Percentiles rank a stretch among this genome's conserved stretches.
Conservation (phyloP, 441 rosid genomes). For the Arabidopsis hybrid region DNA sequence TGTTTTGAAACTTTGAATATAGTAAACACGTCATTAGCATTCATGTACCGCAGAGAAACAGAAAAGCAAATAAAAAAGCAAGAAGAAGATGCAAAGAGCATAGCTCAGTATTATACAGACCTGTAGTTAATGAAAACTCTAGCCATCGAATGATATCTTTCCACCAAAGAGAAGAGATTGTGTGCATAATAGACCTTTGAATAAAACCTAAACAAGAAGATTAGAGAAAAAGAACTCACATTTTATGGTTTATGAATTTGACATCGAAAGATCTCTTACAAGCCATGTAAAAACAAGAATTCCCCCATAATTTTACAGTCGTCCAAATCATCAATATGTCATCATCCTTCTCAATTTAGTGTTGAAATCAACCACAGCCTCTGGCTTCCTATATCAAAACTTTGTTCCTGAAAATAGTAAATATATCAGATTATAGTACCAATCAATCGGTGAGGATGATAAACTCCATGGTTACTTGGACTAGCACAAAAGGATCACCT, state of each 20-base stretch:
- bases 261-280: conserved; percentile 27
- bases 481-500: conserved; percentile 38
- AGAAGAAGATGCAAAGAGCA: neutral
- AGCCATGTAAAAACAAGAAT: conserved; percentile 32
- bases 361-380: conserved; percentile 31
- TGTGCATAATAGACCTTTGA: conserved; percentile 15
- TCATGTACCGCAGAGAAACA: neutral
- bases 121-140: neutral
- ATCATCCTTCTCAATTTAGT: conserved; percentile 23
- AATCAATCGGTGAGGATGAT: neutral
- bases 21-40: neutral
- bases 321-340: conserved; percentile 30
- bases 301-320: conserved; percentile 25
- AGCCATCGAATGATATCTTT: conserved; percentile 1
- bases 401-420: conserved; percentile 64
- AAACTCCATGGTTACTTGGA: conserved; percentile 28
- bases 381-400: conserved; percentile 69
- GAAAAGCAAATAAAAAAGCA: neutral
- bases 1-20: neutral
- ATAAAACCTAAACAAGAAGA: conserved; percentile 15
- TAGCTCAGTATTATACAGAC: neutral
- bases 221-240: conserved; percentile 21
- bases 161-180: conserved; percentile 14
- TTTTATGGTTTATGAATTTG: conserved; percentile 26
- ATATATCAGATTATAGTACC: neutral